phyloP scores from a whole-genome alignment of 2,329 filamentous ascomycete genomes.

The Tolypocladium amazonense region DNA sequence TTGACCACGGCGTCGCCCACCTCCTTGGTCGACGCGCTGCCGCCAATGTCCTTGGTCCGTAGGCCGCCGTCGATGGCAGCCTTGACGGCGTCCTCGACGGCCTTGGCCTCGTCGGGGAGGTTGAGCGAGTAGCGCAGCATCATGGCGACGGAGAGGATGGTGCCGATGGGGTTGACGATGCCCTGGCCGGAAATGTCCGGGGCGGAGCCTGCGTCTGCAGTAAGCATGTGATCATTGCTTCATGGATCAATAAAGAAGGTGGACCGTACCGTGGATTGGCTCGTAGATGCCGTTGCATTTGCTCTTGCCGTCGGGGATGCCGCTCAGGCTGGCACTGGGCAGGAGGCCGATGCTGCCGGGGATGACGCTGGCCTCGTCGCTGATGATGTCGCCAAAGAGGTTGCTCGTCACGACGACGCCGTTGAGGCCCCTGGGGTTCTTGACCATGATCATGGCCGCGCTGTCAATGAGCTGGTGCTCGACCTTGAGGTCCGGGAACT shows the following conservation, averaged over 20 bases:
- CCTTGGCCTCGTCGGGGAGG: conserved; percentile 63
- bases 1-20: conserved; percentile 66
- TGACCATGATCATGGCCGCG: conserved; percentile 96
- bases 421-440: conserved; percentile 80
- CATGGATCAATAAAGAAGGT: not conserved
- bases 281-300: conserved; percentile 93
- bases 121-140: conserved; percentile 89
- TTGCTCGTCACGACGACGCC: conserved; percentile 90
- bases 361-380: conserved; percentile 89
- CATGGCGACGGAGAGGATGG: conserved; percentile 86
- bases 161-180: conserved; percentile 76
- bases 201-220: conserved; percentile 53
- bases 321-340: conserved; percentile 77
- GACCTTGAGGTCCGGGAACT: conserved; percentile 79
- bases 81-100: conserved; percentile 73
- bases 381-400: conserved; percentile 92
- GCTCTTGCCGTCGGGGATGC: conserved; percentile 74
- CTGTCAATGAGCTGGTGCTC: conserved; percentile 90
- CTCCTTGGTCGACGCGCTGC: conserved; percentile 58
- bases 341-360: conserved; percentile 81
- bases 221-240: conserved; percentile 1
- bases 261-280: conserved; percentile 73
- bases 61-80: conserved; percentile 69
- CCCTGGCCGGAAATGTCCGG: conserved; percentile 89
- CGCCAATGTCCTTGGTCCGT: conserved; percentile 77